Evolutionary conservation across 1,139 yeast genomes (phyloP).

Genomic region (Debaryomycetaceae sp.): DNA sequence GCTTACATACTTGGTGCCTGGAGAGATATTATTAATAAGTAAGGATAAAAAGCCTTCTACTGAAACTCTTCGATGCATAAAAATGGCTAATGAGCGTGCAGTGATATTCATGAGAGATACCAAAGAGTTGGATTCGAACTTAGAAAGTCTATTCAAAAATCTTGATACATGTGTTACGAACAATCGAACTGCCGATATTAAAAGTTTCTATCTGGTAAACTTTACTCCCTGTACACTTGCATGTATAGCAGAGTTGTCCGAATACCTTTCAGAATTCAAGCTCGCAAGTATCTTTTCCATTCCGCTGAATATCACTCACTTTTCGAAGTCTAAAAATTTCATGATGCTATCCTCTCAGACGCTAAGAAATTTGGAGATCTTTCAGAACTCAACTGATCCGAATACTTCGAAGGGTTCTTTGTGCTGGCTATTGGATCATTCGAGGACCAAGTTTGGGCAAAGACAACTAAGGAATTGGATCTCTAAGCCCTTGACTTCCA

Average conservation of each 20-base stretch:
- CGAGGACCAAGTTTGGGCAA: conserved; percentile 73
- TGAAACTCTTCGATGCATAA: conserved; percentile 22
- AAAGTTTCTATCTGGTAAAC: conserved; percentile 23
- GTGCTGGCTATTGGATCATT: conserved; percentile 75
- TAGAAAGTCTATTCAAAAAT: conserved; percentile 14
- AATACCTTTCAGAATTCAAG: conserved; percentile 60
- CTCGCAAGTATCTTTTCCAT: conserved; percentile 55
- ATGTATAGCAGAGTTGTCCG: conserved; percentile 47
- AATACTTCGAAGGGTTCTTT: conserved; percentile 61
- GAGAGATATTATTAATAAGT: conserved; percentile 58
- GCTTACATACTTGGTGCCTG: conserved; percentile 67
- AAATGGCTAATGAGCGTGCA: conserved; percentile 13
- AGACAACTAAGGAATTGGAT: conserved; percentile 71
- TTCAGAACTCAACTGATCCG: conserved; percentile 57
- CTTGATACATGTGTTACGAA: conserved; percentile 5
- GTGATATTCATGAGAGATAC: conserved; percentile 9
- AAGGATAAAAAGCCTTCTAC: conserved; percentile 21
- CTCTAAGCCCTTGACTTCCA: conserved; percentile 60
- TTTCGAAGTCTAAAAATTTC: conserved; percentile 42
- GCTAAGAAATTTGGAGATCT: conserved; percentile 68
- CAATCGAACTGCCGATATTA: conserved; percentile 12
- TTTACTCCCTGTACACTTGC: conserved; percentile 24
- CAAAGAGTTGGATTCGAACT: conserved; percentile 8
- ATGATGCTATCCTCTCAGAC: conserved; percentile 74
- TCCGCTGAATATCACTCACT: conserved; percentile 46